Evolutionary conservation across 177 flowering plant species (phyloP).

Genomic region (Tripterygium wilfordii): DNA sequence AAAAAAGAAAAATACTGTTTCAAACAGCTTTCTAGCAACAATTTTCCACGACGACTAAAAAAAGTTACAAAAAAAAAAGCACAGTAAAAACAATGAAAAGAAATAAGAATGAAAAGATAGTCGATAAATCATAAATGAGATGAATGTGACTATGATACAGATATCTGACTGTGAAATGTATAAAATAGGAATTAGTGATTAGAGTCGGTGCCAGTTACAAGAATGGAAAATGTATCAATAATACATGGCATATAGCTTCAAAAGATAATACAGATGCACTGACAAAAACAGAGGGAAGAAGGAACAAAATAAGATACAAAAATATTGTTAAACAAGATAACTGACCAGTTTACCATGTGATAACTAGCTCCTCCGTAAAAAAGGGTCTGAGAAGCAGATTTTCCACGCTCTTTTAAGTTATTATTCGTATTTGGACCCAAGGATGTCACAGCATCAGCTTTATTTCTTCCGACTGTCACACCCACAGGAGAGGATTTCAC

Average conservation of each 20-base stretch:
- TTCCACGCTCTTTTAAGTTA: slow-evolving; percentile 54
- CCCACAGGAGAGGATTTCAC: slow-evolving; percentile 16
- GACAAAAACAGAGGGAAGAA: neutral
- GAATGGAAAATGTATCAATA: too few relatives aligned
- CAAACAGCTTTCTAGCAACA: neutral
- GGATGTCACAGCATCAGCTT: slow-evolving; percentile 22
- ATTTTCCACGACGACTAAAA: too few relatives aligned
- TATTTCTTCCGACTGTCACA: slow-evolving; percentile 25
- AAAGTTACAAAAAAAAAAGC: neutral
- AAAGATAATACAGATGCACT: too few relatives aligned
- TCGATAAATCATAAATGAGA: too few relatives aligned
- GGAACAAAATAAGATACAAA: neutral
- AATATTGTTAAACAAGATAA: slow-evolving; percentile 13
- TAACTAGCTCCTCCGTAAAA: slow-evolving; percentile 59
- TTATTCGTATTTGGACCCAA: slow-evolving; percentile 24
- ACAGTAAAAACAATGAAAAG: neutral
- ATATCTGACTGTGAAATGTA: too few relatives aligned
- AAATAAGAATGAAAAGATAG: neutral
- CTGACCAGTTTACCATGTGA: slow-evolving; percentile 99
- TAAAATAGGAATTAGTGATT: neutral
- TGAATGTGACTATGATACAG: too few relatives aligned
- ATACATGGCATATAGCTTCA: too few relatives aligned
- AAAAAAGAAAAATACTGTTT: slow-evolving; percentile 8
- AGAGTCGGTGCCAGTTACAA: too few relatives aligned
- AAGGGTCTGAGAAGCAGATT: slow-evolving; percentile 55